phyloP scores from a whole-genome alignment of 2,329 filamentous ascomycete species.

The Pleurostoma richardsiae region DNA sequence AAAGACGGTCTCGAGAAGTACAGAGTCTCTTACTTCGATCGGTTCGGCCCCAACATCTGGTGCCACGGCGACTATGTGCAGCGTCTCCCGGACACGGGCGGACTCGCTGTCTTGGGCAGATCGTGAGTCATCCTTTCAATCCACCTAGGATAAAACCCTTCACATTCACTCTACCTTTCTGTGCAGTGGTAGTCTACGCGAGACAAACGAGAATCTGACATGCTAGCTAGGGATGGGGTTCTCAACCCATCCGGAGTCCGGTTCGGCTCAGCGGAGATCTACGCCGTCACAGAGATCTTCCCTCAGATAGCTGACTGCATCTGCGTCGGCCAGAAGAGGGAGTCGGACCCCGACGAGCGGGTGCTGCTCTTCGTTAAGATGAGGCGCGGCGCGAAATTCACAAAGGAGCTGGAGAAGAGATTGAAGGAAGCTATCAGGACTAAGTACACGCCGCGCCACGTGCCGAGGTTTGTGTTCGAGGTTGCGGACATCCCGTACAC shows the following conservation, averaged over 20 bases:
- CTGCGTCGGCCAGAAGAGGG: constrained; percentile 13
- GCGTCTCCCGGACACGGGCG: constrained; percentile 31
- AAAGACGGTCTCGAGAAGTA: constrained; percentile 32
- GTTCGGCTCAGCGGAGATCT: constrained; percentile 40
- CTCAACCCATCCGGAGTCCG: constrained; percentile 41
- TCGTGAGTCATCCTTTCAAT: constrained; percentile 15
- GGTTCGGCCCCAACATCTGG: constrained; percentile 32
- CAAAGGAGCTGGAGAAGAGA: constrained; percentile 8
- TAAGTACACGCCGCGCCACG: constrained; percentile 26
- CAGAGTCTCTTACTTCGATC: constrained; percentile 36
- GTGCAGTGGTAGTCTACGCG: too few species aligned
- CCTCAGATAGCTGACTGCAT: constrained; percentile 19
- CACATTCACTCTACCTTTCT: too few species aligned
- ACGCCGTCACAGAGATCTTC: constrained; percentile 37
- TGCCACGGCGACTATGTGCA: constrained; percentile 41
- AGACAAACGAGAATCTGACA: neutral
- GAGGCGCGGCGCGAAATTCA: constrained; percentile 1
- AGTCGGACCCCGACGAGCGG: constrained; percentile 12
- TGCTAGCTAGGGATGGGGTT: constrained; percentile 29
- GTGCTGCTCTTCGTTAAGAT: constrained; percentile 17
- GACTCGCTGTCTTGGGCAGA: constrained; percentile 35
- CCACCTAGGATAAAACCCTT: neutral
- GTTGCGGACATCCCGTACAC: constrained; percentile 33
- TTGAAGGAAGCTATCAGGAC: constrained; percentile 19
- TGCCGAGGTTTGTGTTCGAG: constrained; percentile 31